These are phyloP conservation scores for Amanita fuliginea DNA, from an alignment of 768 basidiomycete species.

Conservation along the genomic window DNA sequence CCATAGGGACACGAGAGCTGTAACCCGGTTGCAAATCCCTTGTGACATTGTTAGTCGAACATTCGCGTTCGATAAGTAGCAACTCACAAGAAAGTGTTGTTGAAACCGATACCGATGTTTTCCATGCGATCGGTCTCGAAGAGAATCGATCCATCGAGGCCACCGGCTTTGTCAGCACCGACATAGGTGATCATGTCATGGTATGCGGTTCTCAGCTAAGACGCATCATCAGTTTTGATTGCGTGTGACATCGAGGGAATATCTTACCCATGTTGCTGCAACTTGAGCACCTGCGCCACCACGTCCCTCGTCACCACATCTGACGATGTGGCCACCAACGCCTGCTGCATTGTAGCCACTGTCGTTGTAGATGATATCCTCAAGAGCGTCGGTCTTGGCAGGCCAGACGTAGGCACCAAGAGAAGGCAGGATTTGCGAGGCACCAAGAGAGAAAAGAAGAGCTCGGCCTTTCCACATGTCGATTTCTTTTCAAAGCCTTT, in stretches of 20 bases:
- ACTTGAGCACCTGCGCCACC: constrained; percentile 2
- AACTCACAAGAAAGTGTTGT: constrained; percentile 2
- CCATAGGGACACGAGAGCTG: constrained; percentile 10
- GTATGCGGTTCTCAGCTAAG: constrained; percentile 1
- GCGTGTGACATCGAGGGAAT: background rate
- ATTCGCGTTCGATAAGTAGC: background rate
- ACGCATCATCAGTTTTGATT: background rate
- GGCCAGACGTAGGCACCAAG: background rate
- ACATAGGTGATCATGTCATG: constrained; percentile 19
- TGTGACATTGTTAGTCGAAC: background rate
- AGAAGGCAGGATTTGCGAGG: background rate
- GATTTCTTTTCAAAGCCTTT: background rate
- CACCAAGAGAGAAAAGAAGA: constrained; percentile 1
- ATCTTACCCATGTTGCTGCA: constrained; percentile 1
- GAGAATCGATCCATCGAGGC: constrained; percentile 19
- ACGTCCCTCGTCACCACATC: constrained; percentile 3
- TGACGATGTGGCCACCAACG: background rate
- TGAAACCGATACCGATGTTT: constrained; percentile 9
- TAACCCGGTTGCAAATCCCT: constrained; percentile 2
- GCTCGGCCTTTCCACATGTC: background rate
- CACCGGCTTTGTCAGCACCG: constrained; percentile 14
- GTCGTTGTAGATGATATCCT: constrained; percentile 4
- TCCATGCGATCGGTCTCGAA: constrained; percentile 17
- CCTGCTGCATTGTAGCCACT: constrained; percentile 1
- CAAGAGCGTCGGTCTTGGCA: background rate